Evolutionary conservation across 2,329 filamentous ascomycete genomes (phyloP).

Genomic region (Stagonosporopsis vannaccii): DNA sequence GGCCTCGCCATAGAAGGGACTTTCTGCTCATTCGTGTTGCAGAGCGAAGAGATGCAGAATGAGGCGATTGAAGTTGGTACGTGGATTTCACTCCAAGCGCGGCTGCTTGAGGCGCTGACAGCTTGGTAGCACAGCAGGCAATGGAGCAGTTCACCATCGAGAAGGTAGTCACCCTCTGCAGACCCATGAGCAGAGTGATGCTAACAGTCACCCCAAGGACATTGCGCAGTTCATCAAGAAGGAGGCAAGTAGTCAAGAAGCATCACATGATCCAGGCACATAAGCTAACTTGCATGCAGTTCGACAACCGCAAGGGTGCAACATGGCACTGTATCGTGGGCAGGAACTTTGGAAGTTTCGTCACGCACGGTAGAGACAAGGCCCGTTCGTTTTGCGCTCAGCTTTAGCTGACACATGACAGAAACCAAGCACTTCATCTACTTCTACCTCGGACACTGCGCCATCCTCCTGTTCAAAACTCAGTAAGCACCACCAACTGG

Average conservation of each 20-base stretch:
- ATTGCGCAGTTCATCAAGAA: slow-evolving; percentile 96
- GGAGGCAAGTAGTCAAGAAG: slow-evolving; percentile 63
- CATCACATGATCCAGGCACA: background rate
- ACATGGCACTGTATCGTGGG: slow-evolving; percentile 99
- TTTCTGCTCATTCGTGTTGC: slow-evolving; percentile 29
- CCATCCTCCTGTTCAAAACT: slow-evolving; percentile 98
- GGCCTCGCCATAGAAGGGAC: background rate
- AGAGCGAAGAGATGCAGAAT: slow-evolving; percentile 97
- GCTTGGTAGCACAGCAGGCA: slow-evolving; percentile 67
- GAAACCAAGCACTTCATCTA: slow-evolving; percentile 99
- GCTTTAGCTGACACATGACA: slow-evolving; percentile 52
- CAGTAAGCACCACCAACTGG: slow-evolving; percentile 64
- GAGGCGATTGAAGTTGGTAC: slow-evolving; percentile 95
- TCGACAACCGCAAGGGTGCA: slow-evolving; percentile 94
- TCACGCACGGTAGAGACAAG: slow-evolving; percentile 81
- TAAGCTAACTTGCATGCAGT: slow-evolving; percentile 62
- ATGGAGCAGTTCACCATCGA: slow-evolving; percentile 77
- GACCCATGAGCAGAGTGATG: background rate
- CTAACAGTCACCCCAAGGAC: slow-evolving; percentile 65
- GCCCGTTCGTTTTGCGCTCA: too few species aligned
- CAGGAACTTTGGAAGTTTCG: slow-evolving; percentile 98
- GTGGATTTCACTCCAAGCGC: slow-evolving; percentile 44
- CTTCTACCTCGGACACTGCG: slow-evolving; percentile 98
- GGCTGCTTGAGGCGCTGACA: slow-evolving; percentile 33
- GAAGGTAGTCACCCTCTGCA: slow-evolving; percentile 62